Percentiles rank a stretch among this genome's conserved stretches.
Evolutionary conservation across 345 rosid genomes (phyloP).

Genomic region (Populus alba): DNA sequence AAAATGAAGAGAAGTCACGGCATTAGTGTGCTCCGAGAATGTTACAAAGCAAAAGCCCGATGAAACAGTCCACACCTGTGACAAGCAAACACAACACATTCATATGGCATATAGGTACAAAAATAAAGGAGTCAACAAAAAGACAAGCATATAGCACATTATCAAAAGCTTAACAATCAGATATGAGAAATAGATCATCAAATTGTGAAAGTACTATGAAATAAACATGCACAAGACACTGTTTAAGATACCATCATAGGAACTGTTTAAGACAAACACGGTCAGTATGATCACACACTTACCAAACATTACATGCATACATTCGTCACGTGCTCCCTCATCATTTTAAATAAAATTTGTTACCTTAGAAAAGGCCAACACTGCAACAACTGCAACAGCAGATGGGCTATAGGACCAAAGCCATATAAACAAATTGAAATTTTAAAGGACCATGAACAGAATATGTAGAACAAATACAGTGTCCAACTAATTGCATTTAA

Average conservation of each 20-base stretch:
- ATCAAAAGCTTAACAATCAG: background rate
- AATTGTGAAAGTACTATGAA: background rate
- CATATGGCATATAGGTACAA: background rate
- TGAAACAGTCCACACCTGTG: slow-evolving; percentile 86
- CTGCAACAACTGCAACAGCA: background rate
- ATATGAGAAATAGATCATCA: background rate
- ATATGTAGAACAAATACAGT: background rate
- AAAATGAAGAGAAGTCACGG: slow-evolving; percentile 94
- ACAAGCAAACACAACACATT: slow-evolving; percentile 16
- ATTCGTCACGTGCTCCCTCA: background rate
- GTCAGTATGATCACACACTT: background rate
- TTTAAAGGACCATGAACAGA: background rate
- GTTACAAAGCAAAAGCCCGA: slow-evolving; percentile 98
- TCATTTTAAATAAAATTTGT: background rate
- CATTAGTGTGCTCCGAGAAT: slow-evolving; percentile 89
- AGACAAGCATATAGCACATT: background rate
- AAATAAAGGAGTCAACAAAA: background rate
- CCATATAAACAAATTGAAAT: background rate
- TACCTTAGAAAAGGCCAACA: background rate
- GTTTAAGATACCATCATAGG: background rate
- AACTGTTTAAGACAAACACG: background rate
- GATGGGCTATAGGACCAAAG: background rate
- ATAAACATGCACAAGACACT: slow-evolving; percentile 1
- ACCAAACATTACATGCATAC: background rate
- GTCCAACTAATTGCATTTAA: background rate